Evolutionary conservation across 2,329 filamentous ascomycete genomes (phyloP).

Genomic region (Aspergillus terreus): DNA sequence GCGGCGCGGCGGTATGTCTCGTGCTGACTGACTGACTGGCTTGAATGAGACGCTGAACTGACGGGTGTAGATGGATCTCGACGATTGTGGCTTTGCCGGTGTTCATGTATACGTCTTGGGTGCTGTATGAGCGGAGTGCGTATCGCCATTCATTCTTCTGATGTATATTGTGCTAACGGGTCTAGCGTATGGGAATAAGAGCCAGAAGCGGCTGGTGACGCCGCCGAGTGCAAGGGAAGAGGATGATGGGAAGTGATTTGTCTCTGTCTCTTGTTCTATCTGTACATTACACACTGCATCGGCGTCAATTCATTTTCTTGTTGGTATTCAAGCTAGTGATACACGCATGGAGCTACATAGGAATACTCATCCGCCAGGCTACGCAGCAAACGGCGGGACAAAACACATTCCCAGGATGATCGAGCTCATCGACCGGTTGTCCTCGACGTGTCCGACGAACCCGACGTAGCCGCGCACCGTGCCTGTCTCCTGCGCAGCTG

Average conservation of each 20-base stretch:
- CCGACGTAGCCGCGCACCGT: too few species aligned
- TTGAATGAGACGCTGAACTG: too few species aligned
- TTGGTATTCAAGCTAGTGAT: background rate
- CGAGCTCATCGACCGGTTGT: too few species aligned
- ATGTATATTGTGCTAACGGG: background rate
- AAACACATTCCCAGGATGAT: too few species aligned
- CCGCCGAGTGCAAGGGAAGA: background rate
- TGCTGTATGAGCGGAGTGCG: constrained; percentile 32
- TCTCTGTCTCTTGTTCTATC: background rate
- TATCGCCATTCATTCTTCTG: background rate
- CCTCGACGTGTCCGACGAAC: too few species aligned
- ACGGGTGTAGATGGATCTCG: constrained; percentile 24
- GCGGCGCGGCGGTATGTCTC: constrained; percentile 33
- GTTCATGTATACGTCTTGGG: constrained; percentile 29
- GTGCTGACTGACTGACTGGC: too few species aligned
- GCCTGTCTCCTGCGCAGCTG: too few species aligned
- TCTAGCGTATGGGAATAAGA: constrained; percentile 25
- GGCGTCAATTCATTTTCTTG: too few species aligned
- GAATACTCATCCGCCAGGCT: too few species aligned
- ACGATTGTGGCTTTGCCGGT: constrained; percentile 32
- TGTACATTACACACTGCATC: too few species aligned
- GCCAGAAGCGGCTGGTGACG: constrained; percentile 12
- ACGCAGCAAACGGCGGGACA: too few species aligned
- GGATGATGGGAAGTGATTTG: background rate
- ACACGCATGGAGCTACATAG: too few species aligned